Base-by-base conservation (phyloP, 2,329 filamentous ascomycete genomes). In the Aspergillus tubingensis region DNA sequence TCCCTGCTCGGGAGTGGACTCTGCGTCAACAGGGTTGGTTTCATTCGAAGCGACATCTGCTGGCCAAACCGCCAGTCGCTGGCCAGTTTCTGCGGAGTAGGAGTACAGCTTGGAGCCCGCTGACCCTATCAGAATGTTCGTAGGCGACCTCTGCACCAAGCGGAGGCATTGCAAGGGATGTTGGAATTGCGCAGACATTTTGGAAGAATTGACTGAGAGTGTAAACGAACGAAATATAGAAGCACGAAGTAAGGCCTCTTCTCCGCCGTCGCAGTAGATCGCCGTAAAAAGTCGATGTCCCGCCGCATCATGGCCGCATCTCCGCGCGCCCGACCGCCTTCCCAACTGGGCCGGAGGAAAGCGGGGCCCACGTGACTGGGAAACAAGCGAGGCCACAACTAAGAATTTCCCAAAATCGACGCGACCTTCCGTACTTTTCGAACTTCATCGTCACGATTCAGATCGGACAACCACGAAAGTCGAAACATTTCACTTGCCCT, bases 21-120 rank as follows among this genome's bases (percentile, higher is more conserved):
- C 61, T 21, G 68, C 63, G 7, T 62, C 67, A n/a, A 54, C 54
- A 5, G 64, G 52, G 47, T 65, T 57, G 62, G 75, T 62, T 59
- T 70, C 58, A 68, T 71, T 25, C 64, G 74, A 64, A 67, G 67
- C 62, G 65, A 66, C 58, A 54, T 71, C 65, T 47, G 68, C 61
- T 23, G 81, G 79, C 90, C 90, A 92, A 70, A 82, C 80, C 47
- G 85, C 86, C 17, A 91, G 74, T 54, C 86, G 79, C 51, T 79
- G 76, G 32, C 87, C 85, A 62, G 85, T 81, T n/a, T 78, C 70
- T 6, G 88, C 77, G 69, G 81, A 82, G 73, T 91, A 89, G 2
- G 86, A 85, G 70, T 91, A 85, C 57, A 97, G 85, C 67, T 83
- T 85, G 51, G 88, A 85, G 13, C 91, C 91, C 62, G 88, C 87